Evolutionary conservation across 1,284 basidiomycete species (phyloP), one percentile per base, ranked within the genome.

Genomic region (Marasmius oreades): DNA sequence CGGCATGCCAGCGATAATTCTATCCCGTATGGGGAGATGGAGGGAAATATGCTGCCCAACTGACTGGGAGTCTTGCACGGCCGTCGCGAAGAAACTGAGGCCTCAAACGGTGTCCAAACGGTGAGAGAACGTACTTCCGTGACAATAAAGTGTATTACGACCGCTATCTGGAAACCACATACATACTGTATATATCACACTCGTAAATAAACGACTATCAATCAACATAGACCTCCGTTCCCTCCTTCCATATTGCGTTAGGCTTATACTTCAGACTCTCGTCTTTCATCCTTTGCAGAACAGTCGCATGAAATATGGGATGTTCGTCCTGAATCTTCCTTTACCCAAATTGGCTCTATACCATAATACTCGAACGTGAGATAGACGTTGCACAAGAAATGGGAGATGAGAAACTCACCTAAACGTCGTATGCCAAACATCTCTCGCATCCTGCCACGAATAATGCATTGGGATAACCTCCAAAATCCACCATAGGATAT

Each of bases 251-350:
- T 46, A 56, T 61, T 31, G 84, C 84, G 28, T 69, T 71, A 1
- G 84, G 84, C 22, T 63, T 73, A 64, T 86, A 86, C 50, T 74
- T 74, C 57, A 81, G 64, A 16, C 57, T 59, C 33, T 66, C 45
- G 57, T 77, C 70, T 18, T 70, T 66, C 72, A 81, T 81, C 20
- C 84, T 75, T 53, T 74, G 64, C 65, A 75, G 72, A 26, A 86
- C 84, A 4, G 78, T 78, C 34, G 68, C 61, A 63, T 86, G 84
- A 64, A 86, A 80, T 6, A 71, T 70, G 5, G 82, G 80, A 5
- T 70, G 59, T 8, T 56, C 54, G 50, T 72, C 71, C 5, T 68
- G 63, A 39, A 85, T 75, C 24, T 67, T 65, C 12, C 84, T 69
- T 0, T 69, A 2, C 82, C 82, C 6, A 80, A 56, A 62, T 85